Evolutionary conservation across 2,329 filamentous ascomycete genomes (phyloP).

Genomic region (Reticulascus tulasneorum): DNA sequence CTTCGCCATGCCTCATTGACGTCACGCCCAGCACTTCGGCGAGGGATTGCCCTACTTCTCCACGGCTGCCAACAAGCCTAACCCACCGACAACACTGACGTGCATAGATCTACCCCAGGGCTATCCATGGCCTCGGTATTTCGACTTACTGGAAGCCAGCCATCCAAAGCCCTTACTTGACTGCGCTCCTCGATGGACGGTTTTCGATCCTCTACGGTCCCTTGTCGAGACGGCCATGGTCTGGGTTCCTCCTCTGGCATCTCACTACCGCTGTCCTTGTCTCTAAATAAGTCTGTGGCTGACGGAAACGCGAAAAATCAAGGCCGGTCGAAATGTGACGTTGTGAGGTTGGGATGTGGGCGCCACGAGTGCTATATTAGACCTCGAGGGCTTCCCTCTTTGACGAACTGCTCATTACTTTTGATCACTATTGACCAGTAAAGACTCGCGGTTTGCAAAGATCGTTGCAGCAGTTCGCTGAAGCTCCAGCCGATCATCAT

Average conservation of each 20-base stretch:
- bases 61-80: neutral
- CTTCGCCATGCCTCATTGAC: conserved; percentile 12
- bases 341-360: conserved; percentile 10
- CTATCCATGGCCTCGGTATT: conserved; percentile 1
- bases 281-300: conserved; percentile 12
- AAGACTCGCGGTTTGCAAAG: neutral
- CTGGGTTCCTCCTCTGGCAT: neutral
- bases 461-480: neutral
- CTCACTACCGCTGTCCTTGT: conserved; percentile 5
- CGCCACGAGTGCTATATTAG: conserved; percentile 9
- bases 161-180: neutral
- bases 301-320: conserved; percentile 11
- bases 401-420: too few species aligned
- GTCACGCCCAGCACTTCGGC: conserved; percentile 11
- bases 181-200: neutral
- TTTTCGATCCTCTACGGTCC: conserved; percentile 6
- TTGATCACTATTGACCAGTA: conserved; percentile 1
- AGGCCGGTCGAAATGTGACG: conserved; percentile 10
- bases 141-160: conserved; percentile 1
- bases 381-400: too few species aligned
- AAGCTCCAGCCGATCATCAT: neutral
- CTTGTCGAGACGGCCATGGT: conserved; percentile 5
- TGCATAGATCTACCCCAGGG: conserved; percentile 12
- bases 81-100: conserved; percentile 1
- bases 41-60: neutral